phyloP scores from a whole-genome alignment of 352 stramenopile genomes.

The Phytopythium litorale region DNA sequence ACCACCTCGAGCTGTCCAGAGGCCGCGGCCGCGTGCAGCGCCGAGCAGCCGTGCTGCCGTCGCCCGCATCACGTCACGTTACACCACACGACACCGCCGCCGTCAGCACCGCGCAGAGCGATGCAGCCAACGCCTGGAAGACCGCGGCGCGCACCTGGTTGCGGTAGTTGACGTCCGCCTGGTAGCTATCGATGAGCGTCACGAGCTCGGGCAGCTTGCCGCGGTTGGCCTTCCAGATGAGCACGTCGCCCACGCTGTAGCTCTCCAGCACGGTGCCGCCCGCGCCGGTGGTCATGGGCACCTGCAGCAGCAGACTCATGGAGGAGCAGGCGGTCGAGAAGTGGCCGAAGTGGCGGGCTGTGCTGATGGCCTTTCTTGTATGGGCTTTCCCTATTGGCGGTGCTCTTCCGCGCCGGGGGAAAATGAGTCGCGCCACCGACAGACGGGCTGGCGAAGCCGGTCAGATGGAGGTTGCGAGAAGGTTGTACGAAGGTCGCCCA shows the following conservation, averaged over 20 bases:
- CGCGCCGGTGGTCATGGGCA: conserved; percentile 43
- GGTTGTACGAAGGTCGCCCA: conserved; percentile 6
- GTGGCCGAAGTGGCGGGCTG: neutral
- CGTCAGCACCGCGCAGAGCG: neutral
- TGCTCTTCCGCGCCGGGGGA: neutral
- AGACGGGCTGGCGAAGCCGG: conserved; percentile 4
- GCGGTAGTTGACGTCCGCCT: conserved; percentile 82
- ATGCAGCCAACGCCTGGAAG: neutral
- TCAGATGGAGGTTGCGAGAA: conserved; percentile 21
- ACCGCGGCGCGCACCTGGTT: conserved; percentile 50
- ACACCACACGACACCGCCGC: neutral
- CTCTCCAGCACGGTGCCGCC: conserved; percentile 55
- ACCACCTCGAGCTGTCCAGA: conserved; percentile 81
- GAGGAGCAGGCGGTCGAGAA: neutral
- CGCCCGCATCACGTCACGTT: neutral
- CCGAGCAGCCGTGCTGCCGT: conserved; percentile 72
- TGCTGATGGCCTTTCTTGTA: neutral
- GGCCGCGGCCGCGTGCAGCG: conserved; percentile 68
- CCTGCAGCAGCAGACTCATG: conserved; percentile 67
- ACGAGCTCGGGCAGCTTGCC: conserved; percentile 79
- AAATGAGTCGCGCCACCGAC: neutral
- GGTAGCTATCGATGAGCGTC: conserved; percentile 68
- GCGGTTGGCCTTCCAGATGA: conserved; percentile 83
- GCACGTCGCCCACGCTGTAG: conserved; percentile 82
- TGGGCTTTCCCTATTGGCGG: neutral